These are phyloP conservation scores for Porcisia deanei DNA, from an alignment of 208 protist genomes.

Conservation along the genomic window DNA sequence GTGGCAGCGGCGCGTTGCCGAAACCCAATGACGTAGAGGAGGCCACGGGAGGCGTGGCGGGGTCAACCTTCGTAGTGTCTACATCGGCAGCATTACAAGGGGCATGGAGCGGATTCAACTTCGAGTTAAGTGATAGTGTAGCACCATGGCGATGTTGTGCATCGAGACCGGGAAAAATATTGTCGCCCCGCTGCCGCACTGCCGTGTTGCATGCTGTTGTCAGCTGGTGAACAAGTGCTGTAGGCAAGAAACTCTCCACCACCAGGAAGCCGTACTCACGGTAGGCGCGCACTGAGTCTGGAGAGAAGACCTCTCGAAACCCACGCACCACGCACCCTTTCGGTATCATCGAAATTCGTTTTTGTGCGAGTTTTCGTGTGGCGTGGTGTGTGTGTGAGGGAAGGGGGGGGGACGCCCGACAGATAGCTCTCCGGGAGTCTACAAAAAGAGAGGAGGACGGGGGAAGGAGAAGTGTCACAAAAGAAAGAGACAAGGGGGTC, in stretches of 20 bases:
- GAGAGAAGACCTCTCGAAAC: conserved; percentile 36
- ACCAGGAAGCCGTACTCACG: conserved; percentile 64
- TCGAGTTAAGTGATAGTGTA: conserved; percentile 29
- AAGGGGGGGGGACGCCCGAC: too few relatives aligned
- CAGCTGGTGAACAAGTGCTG: conserved; percentile 22
- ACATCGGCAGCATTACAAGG: not conserved
- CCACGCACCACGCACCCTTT: conserved; percentile 40
- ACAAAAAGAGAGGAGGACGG: not conserved
- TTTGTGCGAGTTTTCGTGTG: conserved; percentile 4
- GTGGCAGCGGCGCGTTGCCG: conserved; percentile 25
- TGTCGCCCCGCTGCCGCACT: conserved; percentile 34
- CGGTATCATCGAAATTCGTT: not conserved
- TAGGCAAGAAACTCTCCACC: conserved; percentile 42
- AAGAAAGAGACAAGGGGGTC: not conserved
- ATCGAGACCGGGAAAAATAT: conserved; percentile 70
- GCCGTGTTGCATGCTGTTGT: conserved; percentile 34
- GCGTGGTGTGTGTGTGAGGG: not conserved
- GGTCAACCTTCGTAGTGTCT: too few relatives aligned
- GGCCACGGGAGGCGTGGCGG: not conserved
- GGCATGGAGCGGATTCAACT: conserved; percentile 17
- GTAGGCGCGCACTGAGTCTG: conserved; percentile 56
- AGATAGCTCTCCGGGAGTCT: not conserved
- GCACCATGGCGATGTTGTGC: conserved; percentile 42
- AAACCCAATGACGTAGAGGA: conserved; percentile 20
- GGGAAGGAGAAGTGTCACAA: too few relatives aligned